A percentile compares a stretch with the other conserved stretches of the same genome.
Conservation (phyloP, 2,329 filamentous ascomycete species). For the Clarireedia monteithiana region DNA sequence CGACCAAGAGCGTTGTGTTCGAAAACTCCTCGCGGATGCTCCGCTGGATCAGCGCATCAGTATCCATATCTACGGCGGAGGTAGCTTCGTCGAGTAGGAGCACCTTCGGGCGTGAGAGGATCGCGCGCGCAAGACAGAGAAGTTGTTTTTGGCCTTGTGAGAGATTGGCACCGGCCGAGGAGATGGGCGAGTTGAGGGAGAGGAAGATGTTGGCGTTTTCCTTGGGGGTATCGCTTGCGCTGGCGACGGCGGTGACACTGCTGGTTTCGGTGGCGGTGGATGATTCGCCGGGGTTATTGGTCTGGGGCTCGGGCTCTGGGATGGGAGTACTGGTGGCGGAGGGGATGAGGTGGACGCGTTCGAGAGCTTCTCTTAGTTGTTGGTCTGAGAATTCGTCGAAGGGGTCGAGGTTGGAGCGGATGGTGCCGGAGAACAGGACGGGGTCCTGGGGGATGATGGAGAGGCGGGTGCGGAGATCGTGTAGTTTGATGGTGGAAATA, state of each 20-base stretch:
- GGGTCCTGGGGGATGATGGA: slow-evolving; percentile 46
- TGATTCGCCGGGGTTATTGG: neutral
- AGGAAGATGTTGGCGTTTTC: slow-evolving; percentile 58
- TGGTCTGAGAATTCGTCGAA: slow-evolving; percentile 80
- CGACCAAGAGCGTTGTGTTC: slow-evolving; percentile 60
- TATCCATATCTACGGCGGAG: slow-evolving; percentile 67
- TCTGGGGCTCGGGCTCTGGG: neutral
- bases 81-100: slow-evolving; percentile 75
- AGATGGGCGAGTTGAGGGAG: slow-evolving; percentile 52
- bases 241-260: neutral
- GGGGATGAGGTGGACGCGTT: slow-evolving; percentile 76
- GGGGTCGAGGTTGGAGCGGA: slow-evolving; percentile 84
- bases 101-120: slow-evolving; percentile 62
- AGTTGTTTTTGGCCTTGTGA: slow-evolving; percentile 69
- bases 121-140: slow-evolving; percentile 63
- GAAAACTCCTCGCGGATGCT: slow-evolving; percentile 65
- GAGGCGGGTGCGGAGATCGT: slow-evolving; percentile 24
- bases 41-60: slow-evolving; percentile 64
- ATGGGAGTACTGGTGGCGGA: slow-evolving; percentile 2
- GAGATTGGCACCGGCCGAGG: slow-evolving; percentile 63
- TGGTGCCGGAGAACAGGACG: slow-evolving; percentile 79
- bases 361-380: slow-evolving; percentile 74
- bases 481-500: slow-evolving; percentile 27
- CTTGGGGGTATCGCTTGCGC: slow-evolving; percentile 24
- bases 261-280: slow-evolving; percentile 1